Evolutionary conservation across 192 early-diverging fungal species (phyloP).

Genomic region (Coemansia sp.): DNA sequence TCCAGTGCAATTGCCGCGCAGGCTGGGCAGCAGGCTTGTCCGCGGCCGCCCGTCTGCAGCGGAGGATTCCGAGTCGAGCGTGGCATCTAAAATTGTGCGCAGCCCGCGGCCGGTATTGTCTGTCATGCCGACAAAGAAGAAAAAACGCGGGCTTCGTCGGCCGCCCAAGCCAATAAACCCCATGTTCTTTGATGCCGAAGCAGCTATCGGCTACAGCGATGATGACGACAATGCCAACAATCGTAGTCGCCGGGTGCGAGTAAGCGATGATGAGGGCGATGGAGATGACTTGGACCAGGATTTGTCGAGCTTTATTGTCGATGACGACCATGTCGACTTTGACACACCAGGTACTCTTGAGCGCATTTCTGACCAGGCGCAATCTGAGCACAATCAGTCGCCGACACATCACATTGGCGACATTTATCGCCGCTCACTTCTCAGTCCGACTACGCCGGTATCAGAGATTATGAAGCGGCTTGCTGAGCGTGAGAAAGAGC

Average conservation of each 20-base stretch:
- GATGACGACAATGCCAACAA: neutral
- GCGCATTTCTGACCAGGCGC: neutral
- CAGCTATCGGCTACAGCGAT: constrained; percentile 39
- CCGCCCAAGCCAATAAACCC: constrained; percentile 14
- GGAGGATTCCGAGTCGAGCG: neutral
- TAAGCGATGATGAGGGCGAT: constrained; percentile 35
- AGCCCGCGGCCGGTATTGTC: neutral
- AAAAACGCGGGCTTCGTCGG: constrained; percentile 12
- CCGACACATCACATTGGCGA: constrained; percentile 30
- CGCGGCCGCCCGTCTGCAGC: constrained; percentile 6
- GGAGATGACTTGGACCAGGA: constrained; percentile 41
- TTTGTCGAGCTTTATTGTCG: constrained; percentile 52
- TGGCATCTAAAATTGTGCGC: neutral
- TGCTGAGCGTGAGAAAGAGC: constrained; percentile 48
- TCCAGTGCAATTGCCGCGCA: constrained; percentile 11
- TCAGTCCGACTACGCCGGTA: constrained; percentile 33
- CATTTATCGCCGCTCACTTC: constrained; percentile 40
- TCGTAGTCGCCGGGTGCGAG: neutral
- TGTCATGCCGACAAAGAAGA: constrained; percentile 7
- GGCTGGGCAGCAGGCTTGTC: constrained; percentile 7
- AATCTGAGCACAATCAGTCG: constrained; percentile 5
- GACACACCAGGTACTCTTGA: constrained; percentile 14
- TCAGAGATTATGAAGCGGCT: constrained; percentile 37
- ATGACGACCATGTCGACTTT: constrained; percentile 44
- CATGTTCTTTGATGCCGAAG: constrained; percentile 46